Evolutionary conservation across 2,329 filamentous ascomycete genomes (phyloP), one percentile per base, ranked within the genome.

Genomic region (Akanthomyces uredinophilus): DNA sequence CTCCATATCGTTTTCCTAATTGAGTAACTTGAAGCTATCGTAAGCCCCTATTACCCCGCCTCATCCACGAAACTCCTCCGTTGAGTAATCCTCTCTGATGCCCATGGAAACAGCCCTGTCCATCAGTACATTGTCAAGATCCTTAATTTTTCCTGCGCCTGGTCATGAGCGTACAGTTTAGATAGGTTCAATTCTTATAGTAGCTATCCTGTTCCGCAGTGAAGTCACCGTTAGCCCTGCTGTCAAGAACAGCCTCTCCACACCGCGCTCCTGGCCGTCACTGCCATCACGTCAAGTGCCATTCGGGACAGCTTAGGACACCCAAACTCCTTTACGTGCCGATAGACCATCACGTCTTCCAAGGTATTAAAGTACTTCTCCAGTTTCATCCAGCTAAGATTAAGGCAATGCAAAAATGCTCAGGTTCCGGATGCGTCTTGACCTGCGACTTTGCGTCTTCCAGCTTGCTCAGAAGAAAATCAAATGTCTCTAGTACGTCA

Each of bases 191-290:
- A 39, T 39, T 44, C 41, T 61, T 14, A 37, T 29, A 44, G 50
- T 41, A 39, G 55, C 59, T 20, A 61, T 22, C 16, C 20, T 39
- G 37, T 49, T 61, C 16, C 50, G 59, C 5, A 63, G 54, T n/a
- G 54, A 44, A 14, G 35, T 63, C 2, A 58, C 35, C 47, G 59
- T 63, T 16, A 47, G 37, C 18, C 61, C 61, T 39, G 32, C 7
- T 50, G 56, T 20, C 4, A 56, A 63, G 56, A 63, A 63, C 27
- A 63, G 41, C 22, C 61, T 63, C 56, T 63, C 51, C 56, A 63
- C 43, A 52, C 50, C 16, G 44, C 49, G 62, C 62, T 63, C 50
- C 57, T 63, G 29, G 51, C 62, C 41, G 20, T 51, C 18, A 63
- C 62, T 20, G 57, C 35, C 47, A 51, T 63, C 57, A 63, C n/a